A percentile compares a stretch with the other conserved stretches of the same genome.
These are phyloP conservation scores for Entomortierella parvispora DNA, from an alignment of 192 early-diverging fungal species.

Conservation along the genomic window DNA sequence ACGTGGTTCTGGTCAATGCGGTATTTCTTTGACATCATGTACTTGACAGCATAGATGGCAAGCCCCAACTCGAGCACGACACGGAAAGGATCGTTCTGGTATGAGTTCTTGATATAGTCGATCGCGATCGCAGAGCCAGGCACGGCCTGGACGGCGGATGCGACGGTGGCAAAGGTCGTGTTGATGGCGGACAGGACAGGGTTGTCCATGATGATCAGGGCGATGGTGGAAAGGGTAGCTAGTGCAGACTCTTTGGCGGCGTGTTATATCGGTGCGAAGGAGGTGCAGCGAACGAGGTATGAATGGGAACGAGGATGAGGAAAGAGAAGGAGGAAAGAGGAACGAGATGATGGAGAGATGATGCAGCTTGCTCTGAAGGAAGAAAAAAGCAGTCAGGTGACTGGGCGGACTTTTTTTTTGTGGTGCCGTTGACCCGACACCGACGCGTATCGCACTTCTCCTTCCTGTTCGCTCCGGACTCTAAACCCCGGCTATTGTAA, in stretches of 20 bases:
- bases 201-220: constrained; percentile 37
- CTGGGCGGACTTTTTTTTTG: too few relatives aligned
- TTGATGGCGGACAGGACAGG: constrained; percentile 56
- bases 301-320: constrained; percentile 12
- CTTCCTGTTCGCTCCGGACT: too few relatives aligned
- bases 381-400: too few relatives aligned
- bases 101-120: constrained; percentile 87
- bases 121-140: constrained; percentile 83
- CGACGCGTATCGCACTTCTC: too few relatives aligned
- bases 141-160: constrained; percentile 54
- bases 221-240: background rate
- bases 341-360: background rate
- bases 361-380: too few relatives aligned
- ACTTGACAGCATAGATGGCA: constrained; percentile 89
- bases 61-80: constrained; percentile 85
- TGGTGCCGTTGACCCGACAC: too few relatives aligned
- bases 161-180: constrained; percentile 55
- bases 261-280: too few relatives aligned
- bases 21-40: constrained; percentile 85
- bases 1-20: constrained; percentile 81
- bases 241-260: background rate
- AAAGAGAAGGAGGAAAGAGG: constrained; percentile 17
- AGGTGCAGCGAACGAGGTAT: background rate
- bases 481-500: too few relatives aligned
- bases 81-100: constrained; percentile 94